Evolutionary conservation across 805 yeast genomes (phyloP).

Genomic region (Candida fluviatilis): DNA sequence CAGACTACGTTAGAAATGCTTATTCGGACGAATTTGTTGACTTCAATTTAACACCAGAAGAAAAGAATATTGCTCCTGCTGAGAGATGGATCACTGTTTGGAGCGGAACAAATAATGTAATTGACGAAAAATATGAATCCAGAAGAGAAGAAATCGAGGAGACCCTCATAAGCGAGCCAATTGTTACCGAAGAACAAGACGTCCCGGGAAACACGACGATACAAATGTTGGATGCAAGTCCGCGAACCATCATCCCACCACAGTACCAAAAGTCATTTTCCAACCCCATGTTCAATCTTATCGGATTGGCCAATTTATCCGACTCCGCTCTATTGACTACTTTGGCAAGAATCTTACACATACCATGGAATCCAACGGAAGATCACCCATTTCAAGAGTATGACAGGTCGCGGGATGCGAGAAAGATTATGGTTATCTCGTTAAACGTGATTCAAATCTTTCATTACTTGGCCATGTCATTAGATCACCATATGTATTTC

Average conservation of each 20-base stretch:
- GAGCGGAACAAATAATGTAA: conserved; percentile 24
- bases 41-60: conserved; percentile 31
- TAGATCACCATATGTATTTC: conserved; percentile 42
- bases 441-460: conserved; percentile 32
- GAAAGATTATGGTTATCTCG: conserved; percentile 22
- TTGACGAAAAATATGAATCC: conserved; percentile 10
- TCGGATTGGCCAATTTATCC: conserved; percentile 35
- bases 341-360: conserved; percentile 36
- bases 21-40: conserved; percentile 34
- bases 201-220: not conserved
- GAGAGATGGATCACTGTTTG: conserved; percentile 40
- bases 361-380: conserved; percentile 40
- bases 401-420: conserved; percentile 31
- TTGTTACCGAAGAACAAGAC: conserved; percentile 4
- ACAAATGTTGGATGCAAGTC: not conserved
- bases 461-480: conserved; percentile 43
- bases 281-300: conserved; percentile 25
- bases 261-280: conserved; percentile 15
- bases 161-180: conserved; percentile 1
- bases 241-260: conserved; percentile 9
- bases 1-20: conserved; percentile 35
- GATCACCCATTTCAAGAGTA: conserved; percentile 25
- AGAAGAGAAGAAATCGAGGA: conserved; percentile 9
- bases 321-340: conserved; percentile 40
- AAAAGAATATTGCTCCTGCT: conserved; percentile 22